Conservation (phyloP, 208 protist genomes). For the Trypanosoma boissoni region DNA sequence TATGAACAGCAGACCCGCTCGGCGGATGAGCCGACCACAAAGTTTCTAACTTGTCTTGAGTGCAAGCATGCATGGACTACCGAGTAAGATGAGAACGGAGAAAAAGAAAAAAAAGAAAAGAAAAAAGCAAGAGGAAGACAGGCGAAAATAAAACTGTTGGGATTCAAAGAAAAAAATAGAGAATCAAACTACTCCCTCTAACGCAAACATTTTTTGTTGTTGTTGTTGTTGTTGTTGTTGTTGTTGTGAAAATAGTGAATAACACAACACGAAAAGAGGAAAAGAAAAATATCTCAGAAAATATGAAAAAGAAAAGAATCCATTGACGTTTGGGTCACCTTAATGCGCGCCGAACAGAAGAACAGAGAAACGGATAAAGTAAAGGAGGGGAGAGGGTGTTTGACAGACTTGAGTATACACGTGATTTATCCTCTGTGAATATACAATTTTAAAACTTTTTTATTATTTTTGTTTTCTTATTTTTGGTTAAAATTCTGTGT, state of each 20-base stretch:
- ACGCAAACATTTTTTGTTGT: conserved; percentile 4
- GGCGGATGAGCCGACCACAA: conserved; percentile 98
- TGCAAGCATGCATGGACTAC: conserved; percentile 90
- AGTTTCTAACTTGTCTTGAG: conserved; percentile 93
- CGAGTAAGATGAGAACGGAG: conserved; percentile 39
- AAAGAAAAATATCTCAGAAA: conserved; percentile 4
- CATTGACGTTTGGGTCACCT: background rate
- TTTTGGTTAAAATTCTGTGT: no score
- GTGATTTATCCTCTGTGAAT: background rate
- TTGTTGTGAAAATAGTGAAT: background rate
- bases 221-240: conserved; percentile 2
- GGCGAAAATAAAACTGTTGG: no score
- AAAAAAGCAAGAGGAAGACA: background rate
- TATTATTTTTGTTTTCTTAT: no score
- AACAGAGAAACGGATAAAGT: no score
- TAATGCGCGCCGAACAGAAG: no score
- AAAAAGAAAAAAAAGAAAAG: background rate
- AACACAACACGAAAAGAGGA: background rate
- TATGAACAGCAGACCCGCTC: conserved; percentile 95
- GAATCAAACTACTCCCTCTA: background rate
- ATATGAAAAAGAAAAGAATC: background rate
- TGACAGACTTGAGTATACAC: conserved; percentile 4
- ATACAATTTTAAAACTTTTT: no score
- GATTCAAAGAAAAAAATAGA: conserved; percentile 9
- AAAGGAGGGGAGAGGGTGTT: no score